Base-by-base conservation (phyloP, 1,284 basidiomycete genomes). In the Coriolopsis trogii region DNA sequence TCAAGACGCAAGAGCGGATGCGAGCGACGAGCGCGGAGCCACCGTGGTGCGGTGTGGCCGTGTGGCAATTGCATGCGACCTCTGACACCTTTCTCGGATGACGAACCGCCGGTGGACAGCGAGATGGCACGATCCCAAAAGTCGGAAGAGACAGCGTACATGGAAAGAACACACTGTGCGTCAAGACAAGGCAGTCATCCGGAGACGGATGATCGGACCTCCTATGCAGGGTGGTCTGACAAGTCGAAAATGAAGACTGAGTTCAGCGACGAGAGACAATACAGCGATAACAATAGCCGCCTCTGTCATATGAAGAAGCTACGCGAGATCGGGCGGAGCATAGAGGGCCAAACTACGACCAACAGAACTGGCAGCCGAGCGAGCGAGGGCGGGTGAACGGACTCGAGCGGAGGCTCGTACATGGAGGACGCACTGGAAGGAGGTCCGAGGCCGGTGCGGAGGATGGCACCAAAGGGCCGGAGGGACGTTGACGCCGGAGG, bases 181-280 rank as follows among this genome's bases (percentile, higher is more conserved):
- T 44, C 51, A 28, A 23, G 46, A 48, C 41, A 46, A 48, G 41
- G 30, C 15, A 24, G 21, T 24, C 21, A 36, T 40, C 16, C 21
- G 30, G 40, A 3, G n/a, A 26, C 8, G n/a, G 37, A 36, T 29
- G 55, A 46, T 51, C 48, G 42, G 38, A 51, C 21, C 46, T 44
- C 33, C 39, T 40, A 24, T 26, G 13, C 37, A 34, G 53, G n/a
- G 53, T 55, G 56, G 53, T 29, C 49, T 49, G 52, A 58, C 53
- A 13, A 6, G 45, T 10, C 16, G 47, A 47, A n/a, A 55, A 51
- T 53, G 50, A 48, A 55, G 51, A 43, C 41, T 21, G 46, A 33
- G 46, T 40, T 51, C 18, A 47, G 50, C 33, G 40, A 46, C 16
- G 44, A 30, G 43, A 53, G 51, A 59, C 54, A 59, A 59, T 56